A percentile compares a stretch with the other conserved stretches of the same genome.
Conservation (phyloP, 257 asterid species). For the Capsicum baccatum region DNA sequence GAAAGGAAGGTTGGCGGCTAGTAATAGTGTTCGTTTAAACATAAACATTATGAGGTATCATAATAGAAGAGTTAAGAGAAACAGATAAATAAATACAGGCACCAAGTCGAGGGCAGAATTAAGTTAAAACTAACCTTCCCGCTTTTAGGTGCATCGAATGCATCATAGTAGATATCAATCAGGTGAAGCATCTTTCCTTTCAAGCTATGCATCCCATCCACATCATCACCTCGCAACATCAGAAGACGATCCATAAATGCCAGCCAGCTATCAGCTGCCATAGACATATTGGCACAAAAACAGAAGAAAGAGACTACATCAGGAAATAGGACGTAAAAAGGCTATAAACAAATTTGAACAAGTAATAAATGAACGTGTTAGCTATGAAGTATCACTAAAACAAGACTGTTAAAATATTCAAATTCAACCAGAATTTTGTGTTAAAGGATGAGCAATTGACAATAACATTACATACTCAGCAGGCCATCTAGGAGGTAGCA, state of each 20-base stretch:
- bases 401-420: neutral
- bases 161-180: slow-evolving; percentile 77
- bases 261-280: slow-evolving; percentile 78
- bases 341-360: slow-evolving; percentile 14
- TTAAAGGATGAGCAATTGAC: neutral
- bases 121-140: slow-evolving; percentile 58
- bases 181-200: slow-evolving; percentile 53
- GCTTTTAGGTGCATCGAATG: slow-evolving; percentile 87
- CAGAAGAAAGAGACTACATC: slow-evolving; percentile 24
- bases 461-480: neutral
- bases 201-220: slow-evolving; percentile 48
- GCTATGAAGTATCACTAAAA: neutral
- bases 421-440: neutral
- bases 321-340: neutral
- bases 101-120: neutral
- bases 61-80: slow-evolving; percentile 5
- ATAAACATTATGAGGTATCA: slow-evolving; percentile 1
- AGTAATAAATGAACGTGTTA: neutral
- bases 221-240: slow-evolving; percentile 50
- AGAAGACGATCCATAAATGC: slow-evolving; percentile 74
- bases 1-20: slow-evolving; percentile 11
- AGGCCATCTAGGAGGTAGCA: slow-evolving; percentile 11
- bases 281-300: slow-evolving; percentile 62
- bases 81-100: neutral
- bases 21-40: neutral